Conservation (phyloP, 2,329 filamentous ascomycete species). For the Exophiala spinifera region DNA sequence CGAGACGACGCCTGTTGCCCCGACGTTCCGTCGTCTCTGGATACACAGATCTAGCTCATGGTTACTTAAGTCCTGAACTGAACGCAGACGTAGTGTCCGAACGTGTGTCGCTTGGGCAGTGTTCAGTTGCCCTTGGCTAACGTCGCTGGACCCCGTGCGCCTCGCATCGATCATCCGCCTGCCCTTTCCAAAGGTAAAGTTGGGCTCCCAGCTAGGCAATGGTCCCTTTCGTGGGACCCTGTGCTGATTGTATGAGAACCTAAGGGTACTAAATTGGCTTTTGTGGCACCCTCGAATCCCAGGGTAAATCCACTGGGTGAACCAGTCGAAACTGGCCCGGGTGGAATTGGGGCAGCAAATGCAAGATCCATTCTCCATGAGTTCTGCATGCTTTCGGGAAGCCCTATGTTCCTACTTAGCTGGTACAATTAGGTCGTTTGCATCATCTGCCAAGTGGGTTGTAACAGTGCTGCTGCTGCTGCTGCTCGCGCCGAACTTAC, state of each 20-base stretch:
- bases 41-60: conserved; percentile 3
- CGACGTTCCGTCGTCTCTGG: not conserved
- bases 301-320: conserved; percentile 6
- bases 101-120: not conserved
- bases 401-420: conserved; percentile 9
- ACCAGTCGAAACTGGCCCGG: conserved; percentile 1
- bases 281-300: conserved; percentile 13
- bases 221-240: conserved; percentile 7
- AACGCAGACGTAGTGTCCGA: not conserved
- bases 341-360: conserved; percentile 8
- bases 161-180: conserved; percentile 7
- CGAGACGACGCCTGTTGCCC: conserved; percentile 5
- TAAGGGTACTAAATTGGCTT: conserved; percentile 10
- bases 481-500: not conserved
- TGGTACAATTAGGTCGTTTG: conserved; percentile 11
- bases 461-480: not conserved
- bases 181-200: not conserved
- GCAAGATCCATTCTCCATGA: conserved; percentile 11
- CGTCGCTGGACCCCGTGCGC: not conserved
- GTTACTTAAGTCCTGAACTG: conserved; percentile 3
- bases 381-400: conserved; percentile 7
- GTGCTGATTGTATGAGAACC: not conserved
- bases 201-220: conserved; percentile 11
- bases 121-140: conserved; percentile 7
- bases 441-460: conserved; percentile 12